Evolutionary conservation across 1,139 yeast species (phyloP), one percentile per base, ranked within the genome.

Genomic region (Scheffersomyces cryptocercus): DNA sequence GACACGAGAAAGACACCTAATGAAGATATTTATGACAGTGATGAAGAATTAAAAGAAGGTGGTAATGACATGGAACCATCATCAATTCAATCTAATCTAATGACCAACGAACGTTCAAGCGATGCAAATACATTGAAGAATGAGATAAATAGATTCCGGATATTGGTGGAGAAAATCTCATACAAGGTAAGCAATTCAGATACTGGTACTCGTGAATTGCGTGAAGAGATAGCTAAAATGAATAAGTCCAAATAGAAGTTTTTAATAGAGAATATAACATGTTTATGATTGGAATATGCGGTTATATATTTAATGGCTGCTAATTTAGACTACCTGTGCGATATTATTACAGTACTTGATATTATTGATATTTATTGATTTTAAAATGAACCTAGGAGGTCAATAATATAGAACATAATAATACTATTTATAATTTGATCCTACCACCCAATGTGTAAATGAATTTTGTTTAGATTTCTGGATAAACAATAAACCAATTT

Each of bases 111-210:
- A 10, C 37, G 36, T 12, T 28, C 37, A 9, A 31, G 28, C 11
- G 41, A 45, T 7, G 44, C 44, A 3, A 47, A 39, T 13, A 48
- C 28, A 6, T 38, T 64, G 28, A 37, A 41, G 3, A 45, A 45
- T 24, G 72, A 70, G 44, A 50, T 69, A 28, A 60, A 56, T 35
- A 59, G 62, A 45, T 71, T 71, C 42, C 53, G 64, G 31, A 55
- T 67, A 3, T 54, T 71, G 29, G 67, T 65, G 37, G 75, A 70
- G 45, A 65, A 63, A 43, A 31, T 64, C 10, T 46, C 50, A 20
- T 47, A 54, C 42, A 51, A 51, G 41, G 46, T 55, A 28, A 52
- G 29, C 12, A 13, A 36, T 31, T 12, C 40, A 20, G 34, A 16
- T 3, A 5, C 13, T 28, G 35, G 35, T 10, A 14, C 32, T 20